These are phyloP conservation scores for Pseudozyma sp. DNA, from an alignment of 1,284 basidiomycete genomes.

Conservation along the genomic window DNA sequence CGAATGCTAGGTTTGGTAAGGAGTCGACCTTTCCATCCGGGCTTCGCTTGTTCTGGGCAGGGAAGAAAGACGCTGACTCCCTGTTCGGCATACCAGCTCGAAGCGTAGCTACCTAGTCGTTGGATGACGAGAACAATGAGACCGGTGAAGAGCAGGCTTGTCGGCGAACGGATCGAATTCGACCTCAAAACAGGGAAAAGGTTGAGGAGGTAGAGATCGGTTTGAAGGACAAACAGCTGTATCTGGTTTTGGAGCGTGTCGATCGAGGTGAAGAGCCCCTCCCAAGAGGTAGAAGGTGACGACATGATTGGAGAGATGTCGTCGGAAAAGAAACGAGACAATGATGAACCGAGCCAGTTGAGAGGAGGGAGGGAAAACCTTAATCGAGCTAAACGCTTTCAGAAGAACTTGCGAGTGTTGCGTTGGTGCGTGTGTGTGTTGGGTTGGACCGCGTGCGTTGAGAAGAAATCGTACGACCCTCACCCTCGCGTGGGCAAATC, in stretches of 20 bases:
- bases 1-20: constrained; percentile 34
- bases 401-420: not conserved
- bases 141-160: constrained; percentile 33
- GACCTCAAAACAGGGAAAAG: constrained; percentile 29
- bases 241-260: constrained; percentile 17
- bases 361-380: not conserved
- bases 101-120: constrained; percentile 12
- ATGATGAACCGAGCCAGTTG: not conserved
- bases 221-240: constrained; percentile 36
- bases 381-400: not conserved
- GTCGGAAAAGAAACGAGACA: not conserved
- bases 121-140: constrained; percentile 34
- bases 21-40: constrained; percentile 51
- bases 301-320: not conserved
- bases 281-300: not conserved
- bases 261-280: constrained; percentile 3
- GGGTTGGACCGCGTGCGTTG: not conserved
- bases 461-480: constrained; percentile 1
- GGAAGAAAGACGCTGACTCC: constrained; percentile 31
- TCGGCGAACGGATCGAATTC: constrained; percentile 31
- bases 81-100: constrained; percentile 20
- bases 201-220: constrained; percentile 38
- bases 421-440: not conserved
- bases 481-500: not conserved
- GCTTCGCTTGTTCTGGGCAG: constrained; percentile 39